phyloP scores from a whole-genome alignment of 1,139 yeast species.

The Magnusiomyces tetraspermus region DNA sequence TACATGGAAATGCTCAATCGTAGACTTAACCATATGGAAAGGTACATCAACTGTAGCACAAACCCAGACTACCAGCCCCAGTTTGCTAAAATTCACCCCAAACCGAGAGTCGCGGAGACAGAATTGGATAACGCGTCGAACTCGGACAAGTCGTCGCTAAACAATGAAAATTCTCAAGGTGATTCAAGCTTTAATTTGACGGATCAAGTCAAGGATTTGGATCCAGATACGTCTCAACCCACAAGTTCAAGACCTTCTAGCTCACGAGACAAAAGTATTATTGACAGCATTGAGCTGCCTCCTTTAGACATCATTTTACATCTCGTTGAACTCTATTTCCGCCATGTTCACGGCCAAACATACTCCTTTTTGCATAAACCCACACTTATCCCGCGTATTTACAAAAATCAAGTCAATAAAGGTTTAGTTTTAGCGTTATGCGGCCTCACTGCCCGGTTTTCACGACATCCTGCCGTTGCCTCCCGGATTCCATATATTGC shows the following conservation, averaged over 20 bases:
- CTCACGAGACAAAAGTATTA: neutral
- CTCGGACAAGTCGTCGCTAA: too few relatives aligned
- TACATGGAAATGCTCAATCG: constrained; percentile 30
- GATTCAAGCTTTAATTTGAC: too few relatives aligned
- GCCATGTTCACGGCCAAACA: constrained; percentile 32
- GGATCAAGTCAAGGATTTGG: constrained; percentile 12
- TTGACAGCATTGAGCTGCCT: constrained; percentile 12
- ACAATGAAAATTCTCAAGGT: too few relatives aligned
- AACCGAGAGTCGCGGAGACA: constrained; percentile 6
- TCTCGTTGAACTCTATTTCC: constrained; percentile 28
- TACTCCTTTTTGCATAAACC: constrained; percentile 33
- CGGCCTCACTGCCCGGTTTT: constrained; percentile 32
- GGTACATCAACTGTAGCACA: constrained; percentile 20
- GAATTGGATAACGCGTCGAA: neutral
- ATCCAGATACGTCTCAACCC: constrained; percentile 10
- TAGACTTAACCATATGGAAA: constrained; percentile 27
- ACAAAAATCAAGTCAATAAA: constrained; percentile 26
- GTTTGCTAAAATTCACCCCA: constrained; percentile 12
- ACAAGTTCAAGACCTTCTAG: neutral
- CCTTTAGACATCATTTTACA: constrained; percentile 23
- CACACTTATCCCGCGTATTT: constrained; percentile 27
- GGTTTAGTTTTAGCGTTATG: constrained; percentile 32
- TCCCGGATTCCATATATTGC: constrained; percentile 24
- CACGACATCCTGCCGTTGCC: constrained; percentile 28
- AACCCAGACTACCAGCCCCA: constrained; percentile 13